A percentile compares a stretch with the other conserved stretches of the same genome.
Conservation (phyloP, 768 basidiomycete genomes). For the Mycena olivaceomarginata region DNA sequence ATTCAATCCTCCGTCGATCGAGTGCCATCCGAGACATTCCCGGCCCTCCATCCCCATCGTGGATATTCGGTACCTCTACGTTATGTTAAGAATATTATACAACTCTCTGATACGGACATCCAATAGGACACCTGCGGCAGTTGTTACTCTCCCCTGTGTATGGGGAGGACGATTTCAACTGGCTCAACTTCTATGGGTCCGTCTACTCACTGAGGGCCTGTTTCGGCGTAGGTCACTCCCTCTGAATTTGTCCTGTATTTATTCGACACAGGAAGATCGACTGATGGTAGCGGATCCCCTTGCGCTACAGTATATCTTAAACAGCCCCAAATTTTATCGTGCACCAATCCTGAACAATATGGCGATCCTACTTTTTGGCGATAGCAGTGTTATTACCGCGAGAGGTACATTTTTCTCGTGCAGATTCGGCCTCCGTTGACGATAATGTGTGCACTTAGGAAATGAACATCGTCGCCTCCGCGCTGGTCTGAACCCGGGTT, state of each 20-base stretch:
- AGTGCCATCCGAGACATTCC: no score
- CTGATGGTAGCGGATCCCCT: slow-evolving; percentile 28
- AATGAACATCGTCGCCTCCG: slow-evolving; percentile 10
- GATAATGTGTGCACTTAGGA: slow-evolving; percentile 2
- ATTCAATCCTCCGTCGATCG: no score
- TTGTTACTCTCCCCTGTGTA: no score
- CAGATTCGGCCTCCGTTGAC: neutral
- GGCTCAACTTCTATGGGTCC: no score
- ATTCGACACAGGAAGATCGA: slow-evolving; percentile 19
- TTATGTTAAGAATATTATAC: no score
- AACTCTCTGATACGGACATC: no score
- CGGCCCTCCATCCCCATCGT: no score
- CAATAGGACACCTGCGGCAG: no score
- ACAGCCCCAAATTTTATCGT: slow-evolving; percentile 9
- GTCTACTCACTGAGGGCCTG: neutral
- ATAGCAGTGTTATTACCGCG: neutral
- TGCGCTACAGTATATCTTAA: slow-evolving; percentile 19
- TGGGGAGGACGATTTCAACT: no score
- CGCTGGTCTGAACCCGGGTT: slow-evolving; percentile 6
- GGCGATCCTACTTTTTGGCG: slow-evolving; percentile 11
- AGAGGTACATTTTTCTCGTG: neutral
- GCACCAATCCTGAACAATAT: neutral
- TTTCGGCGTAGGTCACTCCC: slow-evolving; percentile 24
- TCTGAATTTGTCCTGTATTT: neutral
- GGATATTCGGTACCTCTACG: no score